Conservation (phyloP, 2,329 filamentous ascomycete genomes). For the Beauveria pseudobassiana region DNA sequence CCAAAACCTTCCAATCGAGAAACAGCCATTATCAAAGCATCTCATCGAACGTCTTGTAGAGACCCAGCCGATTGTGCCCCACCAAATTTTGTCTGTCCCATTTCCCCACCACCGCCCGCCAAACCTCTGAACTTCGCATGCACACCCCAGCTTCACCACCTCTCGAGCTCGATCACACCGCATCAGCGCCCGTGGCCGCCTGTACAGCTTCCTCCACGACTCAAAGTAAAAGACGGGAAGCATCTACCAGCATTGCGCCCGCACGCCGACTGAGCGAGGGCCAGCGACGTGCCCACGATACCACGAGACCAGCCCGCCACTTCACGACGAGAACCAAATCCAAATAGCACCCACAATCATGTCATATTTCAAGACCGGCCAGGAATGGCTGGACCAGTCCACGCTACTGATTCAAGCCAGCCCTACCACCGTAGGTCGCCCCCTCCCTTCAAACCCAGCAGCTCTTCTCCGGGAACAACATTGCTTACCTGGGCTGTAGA, state of each 20-base stretch:
- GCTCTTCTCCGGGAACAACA: background rate
- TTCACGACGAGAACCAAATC: background rate
- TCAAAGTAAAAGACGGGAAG: background rate
- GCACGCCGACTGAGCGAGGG: background rate
- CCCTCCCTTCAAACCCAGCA: background rate
- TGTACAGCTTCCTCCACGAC: background rate
- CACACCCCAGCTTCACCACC: background rate
- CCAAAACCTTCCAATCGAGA: background rate
- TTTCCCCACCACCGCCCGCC: slow-evolving; percentile 1
- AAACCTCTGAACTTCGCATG: background rate
- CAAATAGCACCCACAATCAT: slow-evolving; percentile 36
- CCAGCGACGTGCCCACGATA: background rate
- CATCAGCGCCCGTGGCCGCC: background rate
- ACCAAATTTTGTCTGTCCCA: background rate
- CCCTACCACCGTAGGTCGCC: slow-evolving; percentile 62
- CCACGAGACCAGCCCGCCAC: background rate
- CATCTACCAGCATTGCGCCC: background rate
- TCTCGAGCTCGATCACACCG: background rate
- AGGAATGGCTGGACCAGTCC: slow-evolving; percentile 89
- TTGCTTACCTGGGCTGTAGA: slow-evolving; percentile 43
- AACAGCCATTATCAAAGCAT: background rate
- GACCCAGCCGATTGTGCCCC: background rate
- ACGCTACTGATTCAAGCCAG: slow-evolving; percentile 77
- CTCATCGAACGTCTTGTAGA: background rate
- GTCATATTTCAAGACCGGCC: slow-evolving; percentile 75